These are phyloP conservation scores for Paracorniculantispora psalliotae DNA, from an alignment of 2,329 filamentous ascomycete species.

Conservation along the genomic window DNA sequence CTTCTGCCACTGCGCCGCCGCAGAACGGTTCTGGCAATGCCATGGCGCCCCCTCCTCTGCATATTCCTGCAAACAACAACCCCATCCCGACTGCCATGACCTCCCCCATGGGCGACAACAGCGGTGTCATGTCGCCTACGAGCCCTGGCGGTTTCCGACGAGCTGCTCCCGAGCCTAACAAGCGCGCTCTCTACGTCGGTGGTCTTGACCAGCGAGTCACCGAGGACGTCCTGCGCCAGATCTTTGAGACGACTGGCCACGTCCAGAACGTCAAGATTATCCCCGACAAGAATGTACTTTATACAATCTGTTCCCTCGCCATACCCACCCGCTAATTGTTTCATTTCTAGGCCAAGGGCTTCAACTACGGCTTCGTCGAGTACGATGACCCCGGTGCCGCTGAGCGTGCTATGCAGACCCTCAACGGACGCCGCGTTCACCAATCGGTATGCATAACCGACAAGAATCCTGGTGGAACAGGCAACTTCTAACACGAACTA, in stretches of 20 bases:
- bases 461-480: neutral
- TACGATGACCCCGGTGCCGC: constrained; percentile 97
- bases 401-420: constrained; percentile 92
- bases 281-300: constrained; percentile 95
- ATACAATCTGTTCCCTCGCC: neutral
- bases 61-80: constrained; percentile 95
- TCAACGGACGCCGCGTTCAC: constrained; percentile 93
- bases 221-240: constrained; percentile 92
- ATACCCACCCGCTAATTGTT: constrained; percentile 18
- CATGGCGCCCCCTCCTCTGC: constrained; percentile 69
- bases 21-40: constrained; percentile 53
- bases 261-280: constrained; percentile 99
- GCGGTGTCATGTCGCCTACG: constrained; percentile 75
- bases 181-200: constrained; percentile 92
- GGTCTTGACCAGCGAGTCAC: constrained; percentile 92
- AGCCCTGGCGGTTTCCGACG: constrained; percentile 80
- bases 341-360: constrained; percentile 74
- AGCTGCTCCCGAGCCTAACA: constrained; percentile 95
- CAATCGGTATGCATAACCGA: constrained; percentile 65
- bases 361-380: constrained; percentile 98
- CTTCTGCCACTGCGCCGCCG: constrained; percentile 55
- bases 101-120: constrained; percentile 67
- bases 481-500: constrained; percentile 35
- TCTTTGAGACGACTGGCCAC: constrained; percentile 97
- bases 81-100: constrained; percentile 90